phyloP scores from a whole-genome alignment of 306 rosid species.

The Lathyrus sativus region DNA sequence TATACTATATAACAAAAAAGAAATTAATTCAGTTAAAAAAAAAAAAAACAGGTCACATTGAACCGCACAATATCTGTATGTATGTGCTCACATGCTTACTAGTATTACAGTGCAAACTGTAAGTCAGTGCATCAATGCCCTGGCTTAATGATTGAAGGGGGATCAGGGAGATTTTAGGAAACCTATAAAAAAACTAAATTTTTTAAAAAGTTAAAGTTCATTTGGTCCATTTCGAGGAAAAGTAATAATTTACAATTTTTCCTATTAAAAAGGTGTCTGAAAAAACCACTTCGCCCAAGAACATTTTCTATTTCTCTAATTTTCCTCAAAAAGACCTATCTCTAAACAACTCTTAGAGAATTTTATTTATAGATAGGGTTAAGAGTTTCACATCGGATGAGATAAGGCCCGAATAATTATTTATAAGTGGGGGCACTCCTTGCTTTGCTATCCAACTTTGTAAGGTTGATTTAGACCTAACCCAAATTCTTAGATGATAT shows the following conservation, averaged over 20 bases:
- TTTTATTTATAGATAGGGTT: background rate
- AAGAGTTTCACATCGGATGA: no score
- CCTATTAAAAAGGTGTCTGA: no score
- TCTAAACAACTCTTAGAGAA: slow-evolving; percentile 19
- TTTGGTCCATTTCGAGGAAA: no score
- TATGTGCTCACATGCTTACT: background rate
- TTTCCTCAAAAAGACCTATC: background rate
- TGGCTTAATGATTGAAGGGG: slow-evolving; percentile 26
- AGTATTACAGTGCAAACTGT: slow-evolving; percentile 22
- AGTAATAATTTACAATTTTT: no score
- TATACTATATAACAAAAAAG: slow-evolving; percentile 68
- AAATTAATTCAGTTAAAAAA: slow-evolving; percentile 18
- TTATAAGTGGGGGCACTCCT: no score
- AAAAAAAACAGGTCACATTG: background rate
- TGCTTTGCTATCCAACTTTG: no score
- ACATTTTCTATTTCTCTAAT: background rate
- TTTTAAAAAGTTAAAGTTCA: no score
- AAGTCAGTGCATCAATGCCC: background rate
- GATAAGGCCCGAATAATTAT: no score
- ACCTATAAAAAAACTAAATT: background rate
- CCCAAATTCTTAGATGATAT: no score
- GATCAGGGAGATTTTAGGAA: slow-evolving; percentile 16
- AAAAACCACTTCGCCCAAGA: no score
- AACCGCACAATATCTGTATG: slow-evolving; percentile 14
- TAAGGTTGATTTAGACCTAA: no score